phyloP scores from a whole-genome alignment of 306 rosid species.

The Glycine tomentella region DNA sequence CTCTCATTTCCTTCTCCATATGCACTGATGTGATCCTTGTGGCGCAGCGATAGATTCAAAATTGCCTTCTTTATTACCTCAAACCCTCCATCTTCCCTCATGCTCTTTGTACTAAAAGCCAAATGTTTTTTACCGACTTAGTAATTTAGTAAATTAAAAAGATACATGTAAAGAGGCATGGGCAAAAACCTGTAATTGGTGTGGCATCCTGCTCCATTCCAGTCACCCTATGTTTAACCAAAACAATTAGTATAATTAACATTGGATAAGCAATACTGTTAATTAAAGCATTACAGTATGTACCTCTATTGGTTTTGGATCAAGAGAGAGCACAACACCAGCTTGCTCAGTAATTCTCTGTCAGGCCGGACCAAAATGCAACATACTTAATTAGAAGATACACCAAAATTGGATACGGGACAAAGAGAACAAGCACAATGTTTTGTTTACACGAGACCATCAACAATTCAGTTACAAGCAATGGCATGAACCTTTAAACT shows the following conservation, averaged over 20 bases:
- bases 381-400: constrained; percentile 30
- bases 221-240: constrained; percentile 79
- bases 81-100: constrained; percentile 97
- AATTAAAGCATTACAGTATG: constrained; percentile 23
- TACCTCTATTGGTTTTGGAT: constrained; percentile 98
- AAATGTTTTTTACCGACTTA: constrained; percentile 37
- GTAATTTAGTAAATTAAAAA: constrained; percentile 20
- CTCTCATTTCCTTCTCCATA: constrained; percentile 99
- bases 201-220: constrained; percentile 99
- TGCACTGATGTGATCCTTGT: constrained; percentile 80
- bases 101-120: constrained; percentile 85
- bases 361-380: constrained; percentile 38
- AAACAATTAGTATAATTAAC: constrained; percentile 16
- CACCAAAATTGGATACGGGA: constrained; percentile 24
- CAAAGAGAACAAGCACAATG: background rate
- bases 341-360: constrained; percentile 99
- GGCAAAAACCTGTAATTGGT: constrained; percentile 86
- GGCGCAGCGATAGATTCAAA: constrained; percentile 95
- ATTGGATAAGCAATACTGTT: constrained; percentile 19
- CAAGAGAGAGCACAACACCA: constrained; percentile 94
- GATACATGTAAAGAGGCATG: constrained; percentile 27
- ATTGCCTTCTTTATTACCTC: constrained; percentile 95
- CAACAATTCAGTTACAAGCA: constrained; percentile 15
- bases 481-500: constrained; percentile 11
- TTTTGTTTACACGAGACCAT: constrained; percentile 9